Percentiles rank a stretch among this genome's conserved stretches.
phyloP scores from a whole-genome alignment of 2,329 filamentous ascomycete genomes.

The Aspergillus thermomutatus region DNA sequence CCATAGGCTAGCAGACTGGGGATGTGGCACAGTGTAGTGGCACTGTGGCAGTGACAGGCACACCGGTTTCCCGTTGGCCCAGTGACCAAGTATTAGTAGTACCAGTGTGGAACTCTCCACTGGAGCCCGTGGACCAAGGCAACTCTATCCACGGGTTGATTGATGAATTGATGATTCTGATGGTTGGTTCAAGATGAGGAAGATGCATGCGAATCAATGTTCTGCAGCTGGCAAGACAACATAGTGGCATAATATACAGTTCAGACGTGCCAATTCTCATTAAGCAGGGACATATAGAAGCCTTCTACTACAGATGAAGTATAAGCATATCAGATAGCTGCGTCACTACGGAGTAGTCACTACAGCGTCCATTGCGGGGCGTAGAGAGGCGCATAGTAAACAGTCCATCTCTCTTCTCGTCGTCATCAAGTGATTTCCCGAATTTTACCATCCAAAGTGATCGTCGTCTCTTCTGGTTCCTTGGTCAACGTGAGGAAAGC shows the following conservation, averaged over 20 bases:
- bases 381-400: too few species aligned
- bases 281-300: neutral
- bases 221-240: neutral
- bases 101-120: neutral
- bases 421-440: neutral
- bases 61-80: conserved; percentile 17
- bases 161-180: conserved; percentile 3
- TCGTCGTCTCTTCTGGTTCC: conserved; percentile 7
- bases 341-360: neutral
- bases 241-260: neutral
- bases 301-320: neutral
- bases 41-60: neutral
- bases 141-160: conserved; percentile 4
- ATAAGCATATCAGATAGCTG: neutral
- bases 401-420: neutral
- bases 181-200: neutral
- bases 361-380: neutral
- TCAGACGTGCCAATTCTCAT: too few species aligned
- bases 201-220: neutral
- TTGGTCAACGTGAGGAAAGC: conserved; percentile 8
- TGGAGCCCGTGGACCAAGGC: conserved; percentile 9
- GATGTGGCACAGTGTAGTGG: neutral
- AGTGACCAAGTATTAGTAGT: conserved; percentile 6
- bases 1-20: neutral
- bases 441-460: neutral